Evolutionary conservation across 1,139 yeast species (phyloP).

Genomic region (Saccharomyces pastorianus): DNA sequence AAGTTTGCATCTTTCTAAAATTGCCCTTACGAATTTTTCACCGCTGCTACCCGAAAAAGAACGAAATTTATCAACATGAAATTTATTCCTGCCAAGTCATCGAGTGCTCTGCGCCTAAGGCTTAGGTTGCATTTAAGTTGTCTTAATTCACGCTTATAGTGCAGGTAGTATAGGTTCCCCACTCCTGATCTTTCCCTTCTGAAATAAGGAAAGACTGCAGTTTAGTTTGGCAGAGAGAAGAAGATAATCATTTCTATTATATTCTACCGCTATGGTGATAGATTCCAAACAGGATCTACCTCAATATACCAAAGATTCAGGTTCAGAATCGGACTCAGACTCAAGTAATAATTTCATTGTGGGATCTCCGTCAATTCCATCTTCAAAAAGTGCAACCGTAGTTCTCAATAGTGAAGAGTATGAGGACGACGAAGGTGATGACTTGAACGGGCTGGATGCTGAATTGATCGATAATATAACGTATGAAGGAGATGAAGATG

Average conservation of each 20-base stretch:
- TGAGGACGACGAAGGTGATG: conserved; percentile 6
- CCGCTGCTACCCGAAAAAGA: background rate
- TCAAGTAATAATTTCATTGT: background rate
- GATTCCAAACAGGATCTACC: background rate
- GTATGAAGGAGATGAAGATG: background rate
- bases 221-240: background rate
- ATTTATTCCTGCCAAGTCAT: background rate
- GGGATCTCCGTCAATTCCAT: background rate
- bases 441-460: conserved; percentile 1
- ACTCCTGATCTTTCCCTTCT: background rate
- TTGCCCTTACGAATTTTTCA: background rate
- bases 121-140: background rate
- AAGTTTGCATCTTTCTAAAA: background rate
- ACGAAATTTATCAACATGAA: background rate
- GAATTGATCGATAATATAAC: background rate
- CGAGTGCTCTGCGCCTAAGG: background rate
- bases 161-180: background rate
- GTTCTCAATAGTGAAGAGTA: conserved; percentile 7
- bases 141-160: background rate
- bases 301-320: background rate
- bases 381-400: conserved; percentile 7
- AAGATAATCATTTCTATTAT: background rate
- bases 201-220: background rate
- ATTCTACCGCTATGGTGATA: background rate
- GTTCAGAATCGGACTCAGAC: background rate